Percentiles rank a stretch among this genome's conserved stretches.
Evolutionary conservation across 371 early-diverging fungal species (phyloP).

Genomic region (Batrachochytrium dendrobatidis): DNA sequence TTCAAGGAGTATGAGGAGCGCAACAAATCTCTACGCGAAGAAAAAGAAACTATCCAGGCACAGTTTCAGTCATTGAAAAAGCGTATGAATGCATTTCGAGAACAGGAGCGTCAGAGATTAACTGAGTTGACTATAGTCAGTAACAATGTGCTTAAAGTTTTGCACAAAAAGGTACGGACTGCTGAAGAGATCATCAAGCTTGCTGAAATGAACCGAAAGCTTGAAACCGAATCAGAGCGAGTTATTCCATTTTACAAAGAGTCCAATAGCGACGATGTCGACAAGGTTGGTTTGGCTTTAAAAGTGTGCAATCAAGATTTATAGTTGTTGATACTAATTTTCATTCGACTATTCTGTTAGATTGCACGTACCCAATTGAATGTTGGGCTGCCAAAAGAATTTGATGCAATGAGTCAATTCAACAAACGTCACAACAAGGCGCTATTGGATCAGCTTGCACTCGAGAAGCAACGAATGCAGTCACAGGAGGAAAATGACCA

Average conservation of each 20-base stretch:
- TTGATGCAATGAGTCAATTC: slow-evolving; percentile 42
- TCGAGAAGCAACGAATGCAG: slow-evolving; percentile 28
- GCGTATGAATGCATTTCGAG: slow-evolving; percentile 41
- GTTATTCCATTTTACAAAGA: slow-evolving; percentile 34
- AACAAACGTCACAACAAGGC: slow-evolving; percentile 48
- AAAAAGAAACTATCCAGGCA: slow-evolving; percentile 39
- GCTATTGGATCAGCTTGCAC: slow-evolving; percentile 35
- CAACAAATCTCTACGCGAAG: slow-evolving; percentile 32
- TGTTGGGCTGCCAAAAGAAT: slow-evolving; percentile 29
- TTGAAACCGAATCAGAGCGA: slow-evolving; percentile 47
- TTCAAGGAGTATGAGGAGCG: slow-evolving; percentile 36
- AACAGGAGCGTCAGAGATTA: slow-evolving; percentile 34
- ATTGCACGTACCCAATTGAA: slow-evolving; percentile 4
- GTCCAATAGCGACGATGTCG: slow-evolving; percentile 3
- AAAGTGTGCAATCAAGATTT: background rate
- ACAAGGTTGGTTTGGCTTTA: slow-evolving; percentile 5
- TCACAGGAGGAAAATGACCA: slow-evolving; percentile 42
- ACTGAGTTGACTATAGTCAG: slow-evolving; percentile 39
- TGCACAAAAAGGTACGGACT: slow-evolving; percentile 34
- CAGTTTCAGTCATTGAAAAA: slow-evolving; percentile 46
- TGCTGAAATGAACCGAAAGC: slow-evolving; percentile 50
- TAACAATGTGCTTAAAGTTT: slow-evolving; percentile 31
- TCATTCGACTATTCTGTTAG: background rate
- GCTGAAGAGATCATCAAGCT: slow-evolving; percentile 49
- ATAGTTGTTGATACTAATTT: slow-evolving; percentile 2